phyloP scores from a whole-genome alignment of 345 rosid species.

The Lepidium didymum region DNA sequence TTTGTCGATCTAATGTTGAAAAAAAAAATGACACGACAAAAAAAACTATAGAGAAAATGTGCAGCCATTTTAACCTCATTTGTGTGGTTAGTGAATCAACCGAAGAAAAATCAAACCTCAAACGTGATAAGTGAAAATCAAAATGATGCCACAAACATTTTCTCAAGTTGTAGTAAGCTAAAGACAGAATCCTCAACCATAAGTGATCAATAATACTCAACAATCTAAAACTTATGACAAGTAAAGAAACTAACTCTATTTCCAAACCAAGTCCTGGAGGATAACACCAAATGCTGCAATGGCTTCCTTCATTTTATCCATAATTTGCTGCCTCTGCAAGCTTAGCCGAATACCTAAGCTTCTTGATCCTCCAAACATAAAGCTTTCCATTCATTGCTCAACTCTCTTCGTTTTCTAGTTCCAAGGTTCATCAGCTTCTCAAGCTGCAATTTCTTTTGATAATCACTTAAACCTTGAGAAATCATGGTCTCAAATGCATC shows the following conservation, averaged over 20 bases:
- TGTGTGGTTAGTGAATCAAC: not conserved
- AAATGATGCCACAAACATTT: not conserved
- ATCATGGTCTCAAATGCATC: slow-evolving; percentile 20
- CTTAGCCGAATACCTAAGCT: not conserved
- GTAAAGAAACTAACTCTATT: not conserved
- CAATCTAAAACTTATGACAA: not conserved
- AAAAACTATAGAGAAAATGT: too few species aligned
- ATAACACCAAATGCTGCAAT: not conserved
- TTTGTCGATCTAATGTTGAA: too few species aligned
- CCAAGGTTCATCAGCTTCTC: slow-evolving; percentile 8
- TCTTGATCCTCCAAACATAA: slow-evolving; percentile 8
- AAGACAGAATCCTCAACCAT: not conserved
- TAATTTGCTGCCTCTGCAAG: slow-evolving; percentile 10
- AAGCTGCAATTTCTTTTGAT: slow-evolving; percentile 1
- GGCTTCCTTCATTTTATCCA: not conserved
- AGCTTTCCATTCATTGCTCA: slow-evolving; percentile 13
- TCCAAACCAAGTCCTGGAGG: not conserved
- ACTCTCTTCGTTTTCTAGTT: not conserved
- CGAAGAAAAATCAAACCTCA: not conserved
- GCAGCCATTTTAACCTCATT: not conserved
- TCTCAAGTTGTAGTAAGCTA: not conserved
- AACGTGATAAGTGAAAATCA: not conserved
- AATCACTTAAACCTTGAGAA: not conserved
- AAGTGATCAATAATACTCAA: not conserved
- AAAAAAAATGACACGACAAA: too few species aligned